Evolutionary conservation across 225 moss, liverwort and hornwort genomes (phyloP).

Genomic region (Polytrichum commune): DNA sequence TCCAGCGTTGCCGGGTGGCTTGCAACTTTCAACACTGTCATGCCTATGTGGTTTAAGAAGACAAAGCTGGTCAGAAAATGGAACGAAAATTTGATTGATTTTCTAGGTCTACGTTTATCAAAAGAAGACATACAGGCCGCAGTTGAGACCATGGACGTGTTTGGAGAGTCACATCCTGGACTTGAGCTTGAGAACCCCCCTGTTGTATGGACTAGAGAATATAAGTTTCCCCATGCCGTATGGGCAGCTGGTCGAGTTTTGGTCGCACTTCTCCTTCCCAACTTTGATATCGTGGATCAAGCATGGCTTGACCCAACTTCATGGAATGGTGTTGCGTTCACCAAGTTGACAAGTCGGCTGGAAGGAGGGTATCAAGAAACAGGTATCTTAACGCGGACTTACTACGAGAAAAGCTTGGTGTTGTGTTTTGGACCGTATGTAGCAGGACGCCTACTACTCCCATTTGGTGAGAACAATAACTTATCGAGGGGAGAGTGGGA

Average conservation of each 20-base stretch:
- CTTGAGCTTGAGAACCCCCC: conserved; percentile 72
- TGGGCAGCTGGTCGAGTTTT: conserved; percentile 96
- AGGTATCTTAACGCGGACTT: conserved; percentile 82
- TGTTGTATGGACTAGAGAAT: conserved; percentile 82
- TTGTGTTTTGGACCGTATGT: conserved; percentile 83
- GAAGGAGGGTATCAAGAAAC: conserved; percentile 90
- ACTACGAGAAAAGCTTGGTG: conserved; percentile 84
- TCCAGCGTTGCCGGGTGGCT: conserved; percentile 75
- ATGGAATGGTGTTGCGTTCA: conserved; percentile 85
- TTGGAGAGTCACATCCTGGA: conserved; percentile 68
- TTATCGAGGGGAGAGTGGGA: conserved; percentile 73
- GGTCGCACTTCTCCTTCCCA: conserved; percentile 75
- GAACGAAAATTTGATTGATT: conserved; percentile 72
- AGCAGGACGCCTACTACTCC: conserved; percentile 80
- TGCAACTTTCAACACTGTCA: conserved; percentile 59
- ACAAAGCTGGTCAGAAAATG: conserved; percentile 69
- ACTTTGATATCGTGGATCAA: conserved; percentile 43
- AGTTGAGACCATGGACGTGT: conserved; percentile 93
- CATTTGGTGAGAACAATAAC: conserved; percentile 82
- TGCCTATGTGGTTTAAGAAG: conserved; percentile 83
- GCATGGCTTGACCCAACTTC: conserved; percentile 58
- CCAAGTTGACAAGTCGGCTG: conserved; percentile 68
- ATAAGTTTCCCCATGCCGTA: conserved; percentile 92
- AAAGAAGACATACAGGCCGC: conserved; percentile 81
- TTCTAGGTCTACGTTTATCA: conserved; percentile 80